Conservation (phyloP, 2,329 filamentous ascomycete genomes). For the Bisporella sp. region DNA sequence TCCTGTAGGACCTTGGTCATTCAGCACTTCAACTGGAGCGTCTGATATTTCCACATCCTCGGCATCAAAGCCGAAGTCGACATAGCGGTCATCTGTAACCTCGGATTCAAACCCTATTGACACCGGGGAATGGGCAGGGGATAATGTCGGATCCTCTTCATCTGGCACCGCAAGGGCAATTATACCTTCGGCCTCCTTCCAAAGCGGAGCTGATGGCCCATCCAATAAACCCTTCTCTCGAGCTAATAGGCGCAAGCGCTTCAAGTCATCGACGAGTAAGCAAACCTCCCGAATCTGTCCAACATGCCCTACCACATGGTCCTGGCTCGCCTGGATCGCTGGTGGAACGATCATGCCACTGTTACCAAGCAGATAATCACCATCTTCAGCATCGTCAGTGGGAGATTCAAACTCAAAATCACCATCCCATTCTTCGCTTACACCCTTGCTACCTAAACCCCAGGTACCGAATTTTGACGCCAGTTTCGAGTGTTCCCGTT, state of each 20-base stretch:
- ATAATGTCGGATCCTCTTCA: conserved; percentile 41
- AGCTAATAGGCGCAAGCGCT: conserved; percentile 66
- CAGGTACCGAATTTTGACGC: conserved; percentile 72
- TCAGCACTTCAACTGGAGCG: conserved; percentile 36
- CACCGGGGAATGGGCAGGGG: conserved; percentile 20
- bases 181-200: conserved; percentile 80
- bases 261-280: conserved; percentile 74
- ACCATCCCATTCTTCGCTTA: conserved; percentile 84
- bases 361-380: conserved; percentile 33
- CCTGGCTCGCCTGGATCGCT: conserved; percentile 74
- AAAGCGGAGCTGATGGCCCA: conserved; percentile 54
- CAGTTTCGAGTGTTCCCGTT: conserved; percentile 46
- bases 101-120: conserved; percentile 40
- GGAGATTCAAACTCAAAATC: conserved; percentile 65
- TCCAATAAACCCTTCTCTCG: conserved; percentile 58
- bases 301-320: conserved; percentile 75
- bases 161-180: conserved; percentile 75
- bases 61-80: conserved; percentile 34
- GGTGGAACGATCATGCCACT: conserved; percentile 64
- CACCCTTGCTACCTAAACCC: conserved; percentile 71
- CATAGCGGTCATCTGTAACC: conserved; percentile 34
- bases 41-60: conserved; percentile 39
- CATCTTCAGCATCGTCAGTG: conserved; percentile 29
- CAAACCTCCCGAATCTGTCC: conserved; percentile 79
- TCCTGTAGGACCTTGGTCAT: conserved; percentile 17